Conservation (phyloP, 139 green algal species). For the Chlorella sp. region DNA sequence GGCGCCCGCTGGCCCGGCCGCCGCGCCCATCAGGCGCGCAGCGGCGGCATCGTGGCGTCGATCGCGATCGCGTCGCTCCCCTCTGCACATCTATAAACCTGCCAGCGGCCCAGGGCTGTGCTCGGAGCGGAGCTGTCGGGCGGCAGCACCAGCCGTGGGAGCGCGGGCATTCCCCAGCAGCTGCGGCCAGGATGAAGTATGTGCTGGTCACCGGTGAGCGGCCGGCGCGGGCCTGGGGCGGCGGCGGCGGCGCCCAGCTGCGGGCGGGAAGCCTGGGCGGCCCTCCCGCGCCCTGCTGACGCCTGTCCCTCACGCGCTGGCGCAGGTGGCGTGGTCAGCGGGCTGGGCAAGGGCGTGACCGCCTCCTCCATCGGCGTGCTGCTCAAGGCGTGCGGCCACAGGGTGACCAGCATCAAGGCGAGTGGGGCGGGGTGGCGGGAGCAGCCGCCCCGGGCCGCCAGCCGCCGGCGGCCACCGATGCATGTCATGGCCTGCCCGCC, state of each 20-base stretch:
- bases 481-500: neutral
- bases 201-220: constrained; percentile 88
- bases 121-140: too few species aligned
- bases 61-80: too few species aligned
- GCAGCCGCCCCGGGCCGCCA: neutral
- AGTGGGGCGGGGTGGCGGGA: constrained; percentile 57
- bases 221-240: too few species aligned
- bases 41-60: too few species aligned
- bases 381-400: constrained; percentile 91
- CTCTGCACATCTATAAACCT: too few species aligned
- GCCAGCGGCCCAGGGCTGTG: too few species aligned
- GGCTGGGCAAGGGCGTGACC: constrained; percentile 98
- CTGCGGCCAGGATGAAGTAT: constrained; percentile 89
- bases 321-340: constrained; percentile 92
- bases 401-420: constrained; percentile 98
- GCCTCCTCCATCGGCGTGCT: constrained; percentile 96
- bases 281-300: too few species aligned
- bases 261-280: too few species aligned
- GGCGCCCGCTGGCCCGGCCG: too few species aligned
- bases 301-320: neutral
- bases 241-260: neutral
- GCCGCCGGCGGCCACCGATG: neutral
- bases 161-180: neutral
- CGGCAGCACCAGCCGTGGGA: neutral
- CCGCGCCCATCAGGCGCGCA: too few species aligned